Conservation (phyloP, 1,139 yeast species). For the Magnusiomyces suaveolens region DNA sequence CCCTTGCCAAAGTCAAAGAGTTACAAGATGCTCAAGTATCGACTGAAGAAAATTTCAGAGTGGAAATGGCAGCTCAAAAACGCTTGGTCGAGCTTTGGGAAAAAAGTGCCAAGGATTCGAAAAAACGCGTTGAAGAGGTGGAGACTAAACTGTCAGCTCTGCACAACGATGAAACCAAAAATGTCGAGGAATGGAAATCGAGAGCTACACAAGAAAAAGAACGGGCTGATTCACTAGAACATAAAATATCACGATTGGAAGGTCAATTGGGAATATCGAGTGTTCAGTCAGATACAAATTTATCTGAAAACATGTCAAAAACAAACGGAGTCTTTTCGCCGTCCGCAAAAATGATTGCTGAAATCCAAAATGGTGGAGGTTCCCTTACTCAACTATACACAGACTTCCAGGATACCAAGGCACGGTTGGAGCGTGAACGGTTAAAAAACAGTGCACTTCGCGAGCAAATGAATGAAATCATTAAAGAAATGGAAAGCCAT, state of each 20-base stretch:
- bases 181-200: slow-evolving; percentile 27
- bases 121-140: slow-evolving; percentile 33
- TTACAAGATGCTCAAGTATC: slow-evolving; percentile 41
- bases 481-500: slow-evolving; percentile 67
- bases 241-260: slow-evolving; percentile 28
- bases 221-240: slow-evolving; percentile 24
- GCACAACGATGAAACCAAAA: slow-evolving; percentile 26
- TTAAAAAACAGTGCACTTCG: slow-evolving; percentile 64
- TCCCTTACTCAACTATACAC: slow-evolving; percentile 61
- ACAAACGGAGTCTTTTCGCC: slow-evolving; percentile 32
- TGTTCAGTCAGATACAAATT: slow-evolving; percentile 8
- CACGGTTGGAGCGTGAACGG: slow-evolving; percentile 59
- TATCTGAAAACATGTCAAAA: slow-evolving; percentile 12
- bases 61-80: slow-evolving; percentile 56
- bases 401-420: slow-evolving; percentile 53
- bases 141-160: slow-evolving; percentile 39
- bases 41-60: slow-evolving; percentile 46
- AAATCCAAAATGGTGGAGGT: slow-evolving; percentile 43
- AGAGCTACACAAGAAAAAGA: slow-evolving; percentile 26
- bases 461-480: slow-evolving; percentile 57
- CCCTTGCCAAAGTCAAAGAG: slow-evolving; percentile 37
- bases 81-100: slow-evolving; percentile 54
- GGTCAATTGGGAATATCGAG: slow-evolving; percentile 25
- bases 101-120: slow-evolving; percentile 33
- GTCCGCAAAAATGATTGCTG: slow-evolving; percentile 39